Base-by-base conservation (phyloP, 2,329 filamentous ascomycete species). In the Ceratocystis cacaofunesta region DNA sequence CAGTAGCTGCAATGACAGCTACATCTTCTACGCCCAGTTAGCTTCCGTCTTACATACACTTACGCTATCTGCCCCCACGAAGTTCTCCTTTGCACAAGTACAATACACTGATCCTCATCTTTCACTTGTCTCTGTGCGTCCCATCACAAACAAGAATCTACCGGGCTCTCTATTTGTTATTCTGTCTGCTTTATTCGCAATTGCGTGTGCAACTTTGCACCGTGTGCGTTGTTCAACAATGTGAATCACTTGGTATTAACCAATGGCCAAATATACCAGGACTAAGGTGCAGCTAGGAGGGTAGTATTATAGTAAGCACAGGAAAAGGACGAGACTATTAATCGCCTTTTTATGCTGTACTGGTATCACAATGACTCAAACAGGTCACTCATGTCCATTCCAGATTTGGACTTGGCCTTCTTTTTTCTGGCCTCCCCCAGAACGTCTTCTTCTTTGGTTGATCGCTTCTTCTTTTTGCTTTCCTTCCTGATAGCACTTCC, bases 341-440 rank as follows among this genome's bases (percentile, higher is more conserved):
- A 28, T 52, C 55, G 28, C 55, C 32, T 36, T 30, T n/a, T 3
- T 36, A n/a, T 15, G 17, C 12, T n/a, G 55, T 58, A n/a, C 22
- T 25, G 3, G 28, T 8, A 52, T 58, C 25, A 66, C 22, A 89
- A 73, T 8, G 81, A 81, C 63, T 79, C 80, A 71, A 94, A 94
- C 28, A 92, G 74, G 71, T 66, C 66, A 46, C 66, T 66, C 22
- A 67, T 62, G 17, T 66, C 62, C 5, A 66, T 67, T 5, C 78
- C 77, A 46, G 77, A 81, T 69, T 77, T 82, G 65, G 79, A 80
- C 70, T 79, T 81, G 70, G 81, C 84, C 73, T 82, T 85, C 71
- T 79, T 82, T 68, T 75, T 77, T 66, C 78, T 76, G 66, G 71
- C 71, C 19, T 67, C 70, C 22, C 22, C 61, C 1, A n/a, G 10